Conservation (phyloP, 2,329 filamentous ascomycete genomes). For the Aspergillus fischeri region DNA sequence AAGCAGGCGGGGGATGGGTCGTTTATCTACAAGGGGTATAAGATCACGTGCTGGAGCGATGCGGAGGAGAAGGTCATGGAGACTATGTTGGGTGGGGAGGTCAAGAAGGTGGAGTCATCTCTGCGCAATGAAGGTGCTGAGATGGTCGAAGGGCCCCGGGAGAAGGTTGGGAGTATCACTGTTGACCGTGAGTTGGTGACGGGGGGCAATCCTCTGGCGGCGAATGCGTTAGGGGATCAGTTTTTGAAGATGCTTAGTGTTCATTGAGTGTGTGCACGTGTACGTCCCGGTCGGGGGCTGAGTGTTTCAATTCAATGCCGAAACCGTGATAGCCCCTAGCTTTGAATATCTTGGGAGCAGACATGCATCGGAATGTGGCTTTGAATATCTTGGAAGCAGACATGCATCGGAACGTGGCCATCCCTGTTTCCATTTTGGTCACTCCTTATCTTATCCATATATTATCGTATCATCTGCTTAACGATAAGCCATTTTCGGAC, state of each 20-base stretch:
- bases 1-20: conserved; percentile 30
- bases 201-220: conserved; percentile 32
- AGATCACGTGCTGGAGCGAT: conserved; percentile 45
- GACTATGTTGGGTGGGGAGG: conserved; percentile 40
- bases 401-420: neutral
- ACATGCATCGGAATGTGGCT: neutral
- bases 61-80: conserved; percentile 46
- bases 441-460: neutral
- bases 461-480: neutral
- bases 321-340: neutral
- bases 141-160: conserved; percentile 41
- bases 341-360: neutral
- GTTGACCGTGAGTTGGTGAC: conserved; percentile 40
- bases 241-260: conserved; percentile 32
- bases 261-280: neutral
- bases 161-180: conserved; percentile 41
- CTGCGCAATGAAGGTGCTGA: conserved; percentile 39
- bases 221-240: conserved; percentile 27
- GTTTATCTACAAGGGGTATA: conserved; percentile 46
- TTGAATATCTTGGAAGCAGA: neutral
- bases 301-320: neutral
- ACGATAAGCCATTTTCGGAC: neutral
- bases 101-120: conserved; percentile 40
- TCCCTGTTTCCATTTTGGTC: neutral
- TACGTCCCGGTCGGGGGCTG: too few species aligned